Evolutionary conservation across 495 filamentous ascomycete species (phyloP), one percentile per base, ranked within the genome.

Genomic region (Melanomma pulvis-pyrius): DNA sequence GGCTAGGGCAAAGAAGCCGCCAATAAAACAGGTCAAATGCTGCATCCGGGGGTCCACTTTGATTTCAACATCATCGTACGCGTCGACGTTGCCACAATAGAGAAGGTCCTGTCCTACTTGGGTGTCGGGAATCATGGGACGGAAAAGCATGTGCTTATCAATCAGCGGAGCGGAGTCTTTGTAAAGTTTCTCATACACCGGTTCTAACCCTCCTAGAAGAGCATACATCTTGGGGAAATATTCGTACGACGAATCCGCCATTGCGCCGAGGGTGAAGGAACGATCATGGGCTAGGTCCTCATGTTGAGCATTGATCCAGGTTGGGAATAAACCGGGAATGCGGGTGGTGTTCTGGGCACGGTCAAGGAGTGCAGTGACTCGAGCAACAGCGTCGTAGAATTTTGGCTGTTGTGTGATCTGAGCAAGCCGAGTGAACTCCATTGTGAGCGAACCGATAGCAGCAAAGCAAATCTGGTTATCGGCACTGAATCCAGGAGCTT

Each of bases 121-220:
- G 11, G 73, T 63, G 34, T 78, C 71, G 0, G 69, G 70, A n/a
- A 69, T 74, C 73, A 83, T 76, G 0, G 82, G 83, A 12, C 79
- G 76, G 69, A 81, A 85, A 34, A 84, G 69, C 24, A 78, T 68
- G 67, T 82, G 70, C 36, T 74, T 67, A 21, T 73, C 74, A 6
- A 70, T 74, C 0, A 78, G 59, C 8, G 67, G 66, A 9, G 78
- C 74, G 8, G 78, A 69, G 41, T 71, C 65, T 34, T 77, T 70
- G 54, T 81, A 83, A 50, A 84, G 71, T 25, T 74, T 76, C 28
- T 74, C 70, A 67, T 84, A 84, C 61, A 80, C 77, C 6, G 72
- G 59, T 32, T 56, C 69, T 0, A 72, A 46, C 46, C 75, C 74
- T 17, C 77, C 76, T 11, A 79, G 74, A 49, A 78, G 68, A 28